Percentiles rank a stretch among this genome's conserved stretches.
These are phyloP conservation scores for Psilocybe mexicana DNA, from an alignment of 1,284 basidiomycete species.

Conservation along the genomic window DNA sequence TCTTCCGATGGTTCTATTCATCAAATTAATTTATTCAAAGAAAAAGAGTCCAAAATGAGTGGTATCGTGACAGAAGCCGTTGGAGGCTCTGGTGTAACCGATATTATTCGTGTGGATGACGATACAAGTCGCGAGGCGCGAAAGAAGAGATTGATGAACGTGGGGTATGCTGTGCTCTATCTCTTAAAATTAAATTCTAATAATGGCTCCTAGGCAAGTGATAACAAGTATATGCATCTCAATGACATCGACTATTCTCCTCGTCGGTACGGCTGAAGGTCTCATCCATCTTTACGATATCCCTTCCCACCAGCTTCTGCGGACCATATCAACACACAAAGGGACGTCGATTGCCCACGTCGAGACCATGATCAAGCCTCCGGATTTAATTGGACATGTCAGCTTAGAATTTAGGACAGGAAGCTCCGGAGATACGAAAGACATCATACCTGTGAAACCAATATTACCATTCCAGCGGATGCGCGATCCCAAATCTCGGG, in stretches of 20 bases:
- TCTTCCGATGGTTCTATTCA: constrained; percentile 72
- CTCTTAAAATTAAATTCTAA: constrained; percentile 7
- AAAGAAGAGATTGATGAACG: constrained; percentile 60
- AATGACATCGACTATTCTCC: constrained; percentile 67
- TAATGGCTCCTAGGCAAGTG: constrained; percentile 44
- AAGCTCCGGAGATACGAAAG: constrained; percentile 47
- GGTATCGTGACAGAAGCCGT: constrained; percentile 64
- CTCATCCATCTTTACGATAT: constrained; percentile 86
- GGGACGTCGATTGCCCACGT: constrained; percentile 76
- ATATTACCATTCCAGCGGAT: constrained; percentile 72
- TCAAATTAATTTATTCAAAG: constrained; percentile 80
- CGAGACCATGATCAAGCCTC: constrained; percentile 76
- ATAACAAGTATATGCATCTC: constrained; percentile 79
- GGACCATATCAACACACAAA: constrained; percentile 75
- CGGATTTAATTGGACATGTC: constrained; percentile 80
- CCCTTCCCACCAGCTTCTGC: constrained; percentile 86
- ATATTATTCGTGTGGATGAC: constrained; percentile 66
- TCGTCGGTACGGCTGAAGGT: constrained; percentile 75
- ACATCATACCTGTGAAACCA: constrained; percentile 64
- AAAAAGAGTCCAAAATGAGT: constrained; percentile 49
- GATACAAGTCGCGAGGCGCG: constrained; percentile 46
- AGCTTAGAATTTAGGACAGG: constrained; percentile 50
- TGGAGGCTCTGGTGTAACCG: constrained; percentile 71
- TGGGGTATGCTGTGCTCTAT: constrained; percentile 46
- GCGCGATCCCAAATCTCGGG: constrained; percentile 63